These are phyloP conservation scores for Buxus sempervirens DNA, from an alignment of 164 flowering plant species.

Conservation along the genomic window DNA sequence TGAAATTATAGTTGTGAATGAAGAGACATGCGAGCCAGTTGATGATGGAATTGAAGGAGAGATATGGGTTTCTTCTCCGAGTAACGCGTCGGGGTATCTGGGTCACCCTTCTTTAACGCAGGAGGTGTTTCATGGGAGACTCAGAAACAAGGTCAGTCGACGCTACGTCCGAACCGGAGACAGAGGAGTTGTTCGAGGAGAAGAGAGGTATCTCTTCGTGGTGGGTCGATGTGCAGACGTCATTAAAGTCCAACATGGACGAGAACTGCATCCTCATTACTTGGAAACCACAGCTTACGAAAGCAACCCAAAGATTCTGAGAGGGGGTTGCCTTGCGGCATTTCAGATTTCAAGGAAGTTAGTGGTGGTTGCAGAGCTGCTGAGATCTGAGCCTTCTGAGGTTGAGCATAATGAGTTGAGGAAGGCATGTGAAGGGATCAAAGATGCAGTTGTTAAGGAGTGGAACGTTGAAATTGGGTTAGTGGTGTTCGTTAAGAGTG, in stretches of 20 bases:
- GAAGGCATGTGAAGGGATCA: conserved; percentile 38
- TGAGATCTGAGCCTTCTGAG: conserved; percentile 23
- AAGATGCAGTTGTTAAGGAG: conserved; percentile 25
- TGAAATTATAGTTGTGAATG: conserved; percentile 46
- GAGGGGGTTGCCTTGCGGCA: conserved; percentile 69
- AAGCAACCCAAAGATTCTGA: conserved; percentile 28
- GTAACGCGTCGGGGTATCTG: conserved; percentile 63
- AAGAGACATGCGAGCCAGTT: conserved; percentile 47
- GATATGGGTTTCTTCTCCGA: conserved; percentile 68
- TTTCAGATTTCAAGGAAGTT: conserved; percentile 24
- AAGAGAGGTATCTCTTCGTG: conserved; percentile 51
- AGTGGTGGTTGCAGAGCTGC: conserved; percentile 58
- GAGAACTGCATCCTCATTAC: conserved; percentile 53
- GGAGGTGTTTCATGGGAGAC: conserved; percentile 36
- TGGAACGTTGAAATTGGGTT: conserved; percentile 34
- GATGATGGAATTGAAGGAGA: conserved; percentile 71
- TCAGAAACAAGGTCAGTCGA: conserved; percentile 22
- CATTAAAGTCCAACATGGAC: conserved; percentile 20
- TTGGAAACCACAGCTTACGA: conserved; percentile 53
- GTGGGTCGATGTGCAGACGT: conserved; percentile 47
- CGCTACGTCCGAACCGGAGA: conserved; percentile 60
- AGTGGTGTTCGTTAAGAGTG: conserved; percentile 53
- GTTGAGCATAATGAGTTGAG: conserved; percentile 13
- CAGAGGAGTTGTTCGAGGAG: conserved; percentile 48
- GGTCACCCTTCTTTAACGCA: conserved; percentile 50